These are phyloP conservation scores for Lizonia empirigonia DNA, from an alignment of 2,329 filamentous ascomycete species.

Conservation along the genomic window DNA sequence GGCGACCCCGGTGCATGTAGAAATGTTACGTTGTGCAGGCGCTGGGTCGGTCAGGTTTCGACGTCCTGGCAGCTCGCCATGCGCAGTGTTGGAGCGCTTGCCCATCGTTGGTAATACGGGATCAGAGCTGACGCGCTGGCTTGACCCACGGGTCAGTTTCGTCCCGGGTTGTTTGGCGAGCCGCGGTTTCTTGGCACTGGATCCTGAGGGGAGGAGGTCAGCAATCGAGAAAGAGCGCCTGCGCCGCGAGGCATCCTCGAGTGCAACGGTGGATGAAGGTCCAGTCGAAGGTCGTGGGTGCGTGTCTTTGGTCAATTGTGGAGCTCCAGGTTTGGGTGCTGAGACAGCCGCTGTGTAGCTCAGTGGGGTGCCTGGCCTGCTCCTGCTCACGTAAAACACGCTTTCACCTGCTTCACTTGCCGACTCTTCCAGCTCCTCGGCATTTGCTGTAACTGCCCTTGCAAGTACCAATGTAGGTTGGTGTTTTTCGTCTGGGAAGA, in stretches of 20 bases:
- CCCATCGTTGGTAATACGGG: conserved; percentile 47
- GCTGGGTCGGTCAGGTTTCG: conserved; percentile 46
- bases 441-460: conserved; percentile 42
- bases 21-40: conserved; percentile 38
- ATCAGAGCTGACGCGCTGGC: conserved; percentile 43
- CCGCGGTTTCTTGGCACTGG: conserved; percentile 48
- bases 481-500: conserved; percentile 52
- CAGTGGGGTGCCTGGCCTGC: conserved; percentile 46
- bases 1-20: conserved; percentile 33
- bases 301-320: conserved; percentile 14
- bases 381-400: conserved; percentile 43
- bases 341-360: conserved; percentile 38
- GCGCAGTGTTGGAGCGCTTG: conserved; percentile 40
- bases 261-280: conserved; percentile 25
- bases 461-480: conserved; percentile 58
- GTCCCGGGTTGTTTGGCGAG: conserved; percentile 24
- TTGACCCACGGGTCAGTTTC: conserved; percentile 37
- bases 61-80: conserved; percentile 45
- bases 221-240: conserved; percentile 59
- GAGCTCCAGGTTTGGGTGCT: conserved; percentile 29
- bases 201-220: conserved; percentile 50
- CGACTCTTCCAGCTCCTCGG: conserved; percentile 46
- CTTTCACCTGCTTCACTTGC: conserved; percentile 48
- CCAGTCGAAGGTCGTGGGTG: conserved; percentile 14
- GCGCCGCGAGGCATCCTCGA: conserved; percentile 40